These are phyloP conservation scores for Pleodorina starrii DNA, from an alignment of 139 green algal species.

Conservation along the genomic window DNA sequence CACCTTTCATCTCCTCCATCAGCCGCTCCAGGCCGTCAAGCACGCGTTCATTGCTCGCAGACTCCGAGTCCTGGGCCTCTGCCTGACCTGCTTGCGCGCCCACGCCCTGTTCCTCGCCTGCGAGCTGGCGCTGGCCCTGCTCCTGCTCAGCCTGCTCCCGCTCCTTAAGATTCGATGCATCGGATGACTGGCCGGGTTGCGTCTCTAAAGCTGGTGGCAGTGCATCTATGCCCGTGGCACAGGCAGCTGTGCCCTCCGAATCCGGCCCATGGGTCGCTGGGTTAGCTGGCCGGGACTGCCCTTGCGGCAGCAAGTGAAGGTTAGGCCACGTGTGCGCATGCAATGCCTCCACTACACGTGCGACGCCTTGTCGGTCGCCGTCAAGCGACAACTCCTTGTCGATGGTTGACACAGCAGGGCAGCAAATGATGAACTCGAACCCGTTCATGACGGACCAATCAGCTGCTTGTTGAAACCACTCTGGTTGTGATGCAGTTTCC, in stretches of 20 bases:
- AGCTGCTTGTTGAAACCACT: constrained; percentile 46
- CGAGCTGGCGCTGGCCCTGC: neutral
- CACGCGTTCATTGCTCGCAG: neutral
- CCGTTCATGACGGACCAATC: constrained; percentile 47
- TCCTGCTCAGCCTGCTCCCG: too few relatives aligned
- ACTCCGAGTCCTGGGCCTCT: neutral
- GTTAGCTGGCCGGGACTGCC: neutral
- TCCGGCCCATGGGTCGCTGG: neutral
- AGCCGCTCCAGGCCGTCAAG: constrained; percentile 26
- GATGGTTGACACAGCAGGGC: neutral
- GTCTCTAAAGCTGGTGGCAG: too few relatives aligned
- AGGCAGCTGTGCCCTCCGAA: too few relatives aligned
- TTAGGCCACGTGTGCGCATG: constrained; percentile 76
- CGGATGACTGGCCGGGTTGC: too few relatives aligned
- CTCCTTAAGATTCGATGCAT: too few relatives aligned
- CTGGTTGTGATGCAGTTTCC: neutral
- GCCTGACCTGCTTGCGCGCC: neutral
- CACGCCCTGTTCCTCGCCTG: neutral
- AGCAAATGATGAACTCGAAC: constrained; percentile 53
- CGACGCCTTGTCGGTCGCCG: constrained; percentile 60
- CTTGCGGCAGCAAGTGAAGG: constrained; percentile 12
- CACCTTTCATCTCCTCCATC: constrained; percentile 40
- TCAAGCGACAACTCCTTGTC: constrained; percentile 41
- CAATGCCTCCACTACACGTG: constrained; percentile 67
- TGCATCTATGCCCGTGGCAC: too few relatives aligned